Conservation (phyloP, 352 stramenopile genomes). For the Phytophthora sojae region DNA sequence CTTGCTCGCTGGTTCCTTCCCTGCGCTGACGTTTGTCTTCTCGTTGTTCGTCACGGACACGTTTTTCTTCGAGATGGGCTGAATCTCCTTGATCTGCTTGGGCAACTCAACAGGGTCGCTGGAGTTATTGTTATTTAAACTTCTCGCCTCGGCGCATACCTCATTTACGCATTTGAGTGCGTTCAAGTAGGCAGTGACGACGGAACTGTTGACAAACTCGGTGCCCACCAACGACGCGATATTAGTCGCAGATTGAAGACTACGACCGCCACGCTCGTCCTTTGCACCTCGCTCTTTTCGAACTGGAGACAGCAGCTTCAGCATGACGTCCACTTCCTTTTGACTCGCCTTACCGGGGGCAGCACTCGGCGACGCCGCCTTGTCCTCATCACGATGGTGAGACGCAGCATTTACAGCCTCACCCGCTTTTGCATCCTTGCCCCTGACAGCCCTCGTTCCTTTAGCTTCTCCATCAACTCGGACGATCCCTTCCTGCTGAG, state of each 20-base stretch:
- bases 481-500: background rate
- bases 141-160: background rate
- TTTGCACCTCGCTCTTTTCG: background rate
- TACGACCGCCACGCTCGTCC: background rate
- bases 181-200: background rate
- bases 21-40: background rate
- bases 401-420: background rate
- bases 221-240: background rate
- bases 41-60: background rate
- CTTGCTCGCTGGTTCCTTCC: background rate
- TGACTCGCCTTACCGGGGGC: background rate
- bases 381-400: background rate
- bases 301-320: background rate
- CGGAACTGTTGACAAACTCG: background rate
- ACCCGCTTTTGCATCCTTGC: background rate
- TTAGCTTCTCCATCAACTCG: background rate
- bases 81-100: background rate
- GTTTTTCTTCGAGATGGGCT: background rate
- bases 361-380: background rate
- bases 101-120: background rate
- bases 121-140: background rate
- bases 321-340: background rate
- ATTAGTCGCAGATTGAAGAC: background rate
- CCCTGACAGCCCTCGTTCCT: background rate
- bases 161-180: background rate